Evolutionary conservation across 1,139 yeast genomes (phyloP), one percentile per base, ranked within the genome.

Genomic region (Hansenula lynferdii): DNA sequence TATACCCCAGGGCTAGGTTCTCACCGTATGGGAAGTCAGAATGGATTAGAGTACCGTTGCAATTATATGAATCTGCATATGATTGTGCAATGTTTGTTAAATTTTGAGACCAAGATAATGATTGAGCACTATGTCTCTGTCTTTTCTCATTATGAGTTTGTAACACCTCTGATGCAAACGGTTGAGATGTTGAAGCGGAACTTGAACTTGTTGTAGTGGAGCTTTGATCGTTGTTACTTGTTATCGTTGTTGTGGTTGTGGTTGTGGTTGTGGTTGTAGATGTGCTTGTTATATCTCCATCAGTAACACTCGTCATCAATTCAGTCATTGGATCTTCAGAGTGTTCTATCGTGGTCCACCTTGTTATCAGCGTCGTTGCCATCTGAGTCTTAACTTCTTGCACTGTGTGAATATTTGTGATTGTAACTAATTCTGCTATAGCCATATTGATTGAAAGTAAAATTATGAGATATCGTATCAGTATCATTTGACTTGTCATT

Each of bases 1-100:
- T 51, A 53, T 64, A 72, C 22, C 80, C 80, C 24, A 75, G 67
- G 15, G 80, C 79, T 45, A 75, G 63, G 57, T 74, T 75, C 52
- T 75, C 80, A 37, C 80, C 80, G 53, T 71, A 74, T 6, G 67
- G 70, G 11, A 69, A 67, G 25, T 56, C 51, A 1, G 80, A 73
- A 49, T 77, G 83, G 28, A 65, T 56, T 45, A 77, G 64, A 33
- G 67, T 61, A 28, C 77, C 78, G 51, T 67, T 62, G 56, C 82
- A 76, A 32, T 66, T 72, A 51, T 73, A 72, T 36, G 58, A 44
- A 31, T 69, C 64, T 34, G 80, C 79, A 44, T 62, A 75, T n/a
- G 56, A 44, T 28, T 73, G 72, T 37, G 66, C 65, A 21, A 45
- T 45, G 4, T 36, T 19, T 10, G 56, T 53, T 6, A 77, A 61